Conservation (phyloP, 1,284 basidiomycete genomes). For the Apiotrichum gracile region DNA sequence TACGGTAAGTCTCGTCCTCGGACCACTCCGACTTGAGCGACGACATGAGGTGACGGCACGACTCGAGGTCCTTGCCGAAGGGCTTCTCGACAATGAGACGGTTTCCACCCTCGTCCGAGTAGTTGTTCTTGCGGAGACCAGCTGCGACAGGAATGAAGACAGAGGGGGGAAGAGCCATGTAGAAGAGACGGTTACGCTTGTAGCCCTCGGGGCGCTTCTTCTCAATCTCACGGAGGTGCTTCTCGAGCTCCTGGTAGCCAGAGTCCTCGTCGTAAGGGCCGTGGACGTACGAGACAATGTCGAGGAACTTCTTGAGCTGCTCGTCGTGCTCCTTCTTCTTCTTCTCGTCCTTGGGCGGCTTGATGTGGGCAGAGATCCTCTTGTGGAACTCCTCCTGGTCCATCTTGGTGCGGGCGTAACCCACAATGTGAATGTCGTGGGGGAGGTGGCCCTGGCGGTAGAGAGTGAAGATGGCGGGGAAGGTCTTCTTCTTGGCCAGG, state of each 20-base stretch:
- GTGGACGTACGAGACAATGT: constrained; percentile 69
- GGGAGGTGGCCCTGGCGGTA: constrained; percentile 76
- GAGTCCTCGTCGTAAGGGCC: constrained; percentile 80
- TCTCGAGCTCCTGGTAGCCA: constrained; percentile 70
- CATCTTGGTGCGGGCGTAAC: constrained; percentile 79
- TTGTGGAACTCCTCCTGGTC: constrained; percentile 76
- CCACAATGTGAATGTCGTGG: constrained; percentile 76
- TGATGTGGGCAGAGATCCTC: constrained; percentile 76
- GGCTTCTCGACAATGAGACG: constrained; percentile 95
- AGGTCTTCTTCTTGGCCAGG: constrained; percentile 99
- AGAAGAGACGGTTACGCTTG: constrained; percentile 69
- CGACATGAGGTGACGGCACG: constrained; percentile 70
- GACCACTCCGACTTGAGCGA: constrained; percentile 80
- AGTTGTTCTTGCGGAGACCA: constrained; percentile 74
- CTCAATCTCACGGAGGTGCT: constrained; percentile 72
- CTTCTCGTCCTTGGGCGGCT: constrained; percentile 58
- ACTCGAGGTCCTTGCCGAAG: constrained; percentile 87
- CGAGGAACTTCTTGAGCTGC: constrained; percentile 74
- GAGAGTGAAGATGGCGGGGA: constrained; percentile 86
- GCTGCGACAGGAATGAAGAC: constrained; percentile 85
- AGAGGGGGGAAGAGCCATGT: constrained; percentile 82
- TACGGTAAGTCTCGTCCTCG: constrained; percentile 95
- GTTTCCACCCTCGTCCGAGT: constrained; percentile 66
- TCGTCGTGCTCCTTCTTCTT: constrained; percentile 37
- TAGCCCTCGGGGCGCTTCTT: constrained; percentile 52